Conservation (phyloP, 2,329 filamentous ascomycete species). For the Pleoardoris graminearum region DNA sequence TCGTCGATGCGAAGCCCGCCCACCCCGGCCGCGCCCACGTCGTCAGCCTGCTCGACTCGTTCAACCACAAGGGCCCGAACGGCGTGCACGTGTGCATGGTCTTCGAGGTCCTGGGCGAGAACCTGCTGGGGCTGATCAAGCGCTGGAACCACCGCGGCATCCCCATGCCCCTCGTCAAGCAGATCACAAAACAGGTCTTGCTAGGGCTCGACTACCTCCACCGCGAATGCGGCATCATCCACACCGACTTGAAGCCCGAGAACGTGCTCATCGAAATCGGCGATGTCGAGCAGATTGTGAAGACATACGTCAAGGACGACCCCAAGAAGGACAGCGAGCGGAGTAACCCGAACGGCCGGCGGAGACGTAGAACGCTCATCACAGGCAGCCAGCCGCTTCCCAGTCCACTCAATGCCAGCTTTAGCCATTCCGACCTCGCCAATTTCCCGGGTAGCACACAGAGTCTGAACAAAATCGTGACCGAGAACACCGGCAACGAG, state of each 20-base stretch:
- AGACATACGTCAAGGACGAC: conserved; percentile 89
- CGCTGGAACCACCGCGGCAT: conserved; percentile 98
- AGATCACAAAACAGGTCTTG: conserved; percentile 97
- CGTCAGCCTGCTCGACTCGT: conserved; percentile 93
- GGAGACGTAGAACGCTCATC: conserved; percentile 89
- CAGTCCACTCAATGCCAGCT: conserved; percentile 89
- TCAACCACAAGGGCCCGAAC: conserved; percentile 96
- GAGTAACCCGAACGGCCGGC: conserved; percentile 86
- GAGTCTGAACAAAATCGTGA: conserved; percentile 83
- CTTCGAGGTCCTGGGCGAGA: conserved; percentile 96
- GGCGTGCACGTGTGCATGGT: conserved; percentile 99
- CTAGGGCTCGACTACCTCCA: conserved; percentile 95
- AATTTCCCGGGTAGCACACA: conserved; percentile 63
- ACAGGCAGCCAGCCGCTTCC: conserved; percentile 96
- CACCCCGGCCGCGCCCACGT: conserved; percentile 95
- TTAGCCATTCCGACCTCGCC: conserved; percentile 74
- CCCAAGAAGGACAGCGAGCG: conserved; percentile 73
- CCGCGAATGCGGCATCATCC: conserved; percentile 97
- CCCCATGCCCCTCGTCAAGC: conserved; percentile 93
- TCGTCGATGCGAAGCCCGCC: conserved; percentile 90
- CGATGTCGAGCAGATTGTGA: conserved; percentile 97
- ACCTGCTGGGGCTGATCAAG: conserved; percentile 93
- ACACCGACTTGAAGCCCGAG: conserved; percentile 96
- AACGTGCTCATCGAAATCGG: conserved; percentile 99
- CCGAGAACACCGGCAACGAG: conserved; percentile 66